Percentiles rank a stretch among this genome's conserved stretches.
phyloP scores from a whole-genome alignment of 345 rosid species.

The Syzygium aromaticum region DNA sequence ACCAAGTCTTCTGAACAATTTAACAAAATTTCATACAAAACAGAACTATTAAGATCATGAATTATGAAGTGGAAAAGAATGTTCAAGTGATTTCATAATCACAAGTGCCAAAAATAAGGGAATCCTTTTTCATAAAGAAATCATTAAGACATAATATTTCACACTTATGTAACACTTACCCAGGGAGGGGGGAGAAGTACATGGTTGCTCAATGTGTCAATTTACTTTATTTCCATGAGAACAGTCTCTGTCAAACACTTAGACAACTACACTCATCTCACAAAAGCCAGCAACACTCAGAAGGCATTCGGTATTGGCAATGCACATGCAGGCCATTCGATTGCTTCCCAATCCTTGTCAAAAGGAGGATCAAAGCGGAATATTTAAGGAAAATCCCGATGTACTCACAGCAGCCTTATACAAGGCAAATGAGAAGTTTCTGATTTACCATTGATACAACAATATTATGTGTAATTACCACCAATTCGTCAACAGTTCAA shows the following conservation, averaged over 20 bases:
- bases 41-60: background rate
- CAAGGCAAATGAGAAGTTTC: background rate
- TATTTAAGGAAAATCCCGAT: background rate
- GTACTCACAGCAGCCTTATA: background rate
- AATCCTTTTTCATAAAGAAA: background rate
- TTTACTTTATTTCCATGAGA: background rate
- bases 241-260: background rate
- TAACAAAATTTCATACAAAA: background rate
- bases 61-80: background rate
- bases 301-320: background rate
- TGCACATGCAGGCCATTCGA: background rate
- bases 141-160: background rate
- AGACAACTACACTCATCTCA: background rate
- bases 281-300: background rate
- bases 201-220: background rate
- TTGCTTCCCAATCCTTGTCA: background rate
- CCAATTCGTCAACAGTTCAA: background rate
- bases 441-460: background rate
- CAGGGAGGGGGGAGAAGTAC: fast-evolving
- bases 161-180: background rate
- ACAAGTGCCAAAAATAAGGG: background rate
- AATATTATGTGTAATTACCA: background rate
- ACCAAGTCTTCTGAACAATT: constrained; percentile 53
- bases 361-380: background rate
- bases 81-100: background rate